Evolutionary conservation across 768 basidiomycete species (phyloP).

Genomic region (Hirschioporus abietinus): DNA sequence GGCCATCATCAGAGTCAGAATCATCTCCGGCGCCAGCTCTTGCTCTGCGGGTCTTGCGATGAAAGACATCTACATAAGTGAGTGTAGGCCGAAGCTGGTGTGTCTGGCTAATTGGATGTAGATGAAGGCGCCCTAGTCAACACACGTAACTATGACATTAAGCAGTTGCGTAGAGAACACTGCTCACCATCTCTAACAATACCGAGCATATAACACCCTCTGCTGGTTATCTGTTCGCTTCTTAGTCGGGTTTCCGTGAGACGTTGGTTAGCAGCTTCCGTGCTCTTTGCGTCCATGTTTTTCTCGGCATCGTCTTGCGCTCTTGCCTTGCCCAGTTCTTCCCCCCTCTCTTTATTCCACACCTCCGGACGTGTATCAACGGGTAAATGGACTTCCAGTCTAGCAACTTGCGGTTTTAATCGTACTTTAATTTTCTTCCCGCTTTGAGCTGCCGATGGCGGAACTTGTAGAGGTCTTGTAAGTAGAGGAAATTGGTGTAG

Average conservation of each 20-base stretch:
- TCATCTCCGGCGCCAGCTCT: constrained; percentile 43
- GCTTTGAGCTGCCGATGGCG: constrained; percentile 64
- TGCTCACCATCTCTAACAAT: constrained; percentile 63
- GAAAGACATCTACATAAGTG: constrained; percentile 72
- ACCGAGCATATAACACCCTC: constrained; percentile 70
- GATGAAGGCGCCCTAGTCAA: constrained; percentile 56
- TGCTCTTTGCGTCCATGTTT: constrained; percentile 52
- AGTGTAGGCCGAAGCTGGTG: constrained; percentile 81
- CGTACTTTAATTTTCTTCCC: constrained; percentile 77
- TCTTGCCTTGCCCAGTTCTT: constrained; percentile 59
- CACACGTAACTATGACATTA: constrained; percentile 14
- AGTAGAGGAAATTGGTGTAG: constrained; percentile 80
- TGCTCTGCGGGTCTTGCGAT: constrained; percentile 52
- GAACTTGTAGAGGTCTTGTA: constrained; percentile 65
- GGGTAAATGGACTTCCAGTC: constrained; percentile 76
- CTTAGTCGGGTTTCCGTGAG: constrained; percentile 65
- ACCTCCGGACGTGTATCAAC: constrained; percentile 77
- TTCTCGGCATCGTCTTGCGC: constrained; percentile 75
- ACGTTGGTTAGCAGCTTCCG: constrained; percentile 53
- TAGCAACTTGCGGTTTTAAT: constrained; percentile 54
- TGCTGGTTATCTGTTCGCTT: constrained; percentile 65
- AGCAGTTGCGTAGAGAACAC: constrained; percentile 3
- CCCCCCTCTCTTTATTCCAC: constrained; percentile 69
- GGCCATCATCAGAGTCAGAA: constrained; percentile 74
- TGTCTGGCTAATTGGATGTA: constrained; percentile 72